These are phyloP conservation scores for Nectriaceae sp. DNA, from an alignment of 2,329 filamentous ascomycete species.

Conservation along the genomic window DNA sequence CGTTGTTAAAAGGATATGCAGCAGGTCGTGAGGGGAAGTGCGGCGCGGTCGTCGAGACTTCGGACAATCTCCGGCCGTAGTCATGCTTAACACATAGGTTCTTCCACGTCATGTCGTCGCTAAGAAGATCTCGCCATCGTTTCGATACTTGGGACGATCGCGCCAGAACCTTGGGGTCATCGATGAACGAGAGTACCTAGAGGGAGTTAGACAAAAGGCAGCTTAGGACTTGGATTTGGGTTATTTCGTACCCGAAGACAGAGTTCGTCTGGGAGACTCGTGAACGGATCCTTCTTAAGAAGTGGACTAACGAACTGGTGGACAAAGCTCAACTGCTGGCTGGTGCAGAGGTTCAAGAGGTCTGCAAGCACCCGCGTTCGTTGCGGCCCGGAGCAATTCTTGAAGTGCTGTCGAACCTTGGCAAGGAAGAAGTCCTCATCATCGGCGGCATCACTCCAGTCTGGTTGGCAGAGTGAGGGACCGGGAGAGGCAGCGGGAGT, in stretches of 20 bases:
- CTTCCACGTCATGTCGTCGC: constrained; percentile 98
- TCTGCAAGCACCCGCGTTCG: constrained; percentile 83
- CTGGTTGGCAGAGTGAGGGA: constrained; percentile 60
- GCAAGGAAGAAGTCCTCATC: constrained; percentile 82
- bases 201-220: not conserved
- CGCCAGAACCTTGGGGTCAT: constrained; percentile 91
- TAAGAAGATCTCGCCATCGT: constrained; percentile 89
- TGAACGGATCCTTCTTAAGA: constrained; percentile 95
- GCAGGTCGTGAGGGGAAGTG: constrained; percentile 32
- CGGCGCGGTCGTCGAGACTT: constrained; percentile 40
- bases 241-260: constrained; percentile 72
- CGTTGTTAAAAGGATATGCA: constrained; percentile 32
- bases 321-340: constrained; percentile 92
- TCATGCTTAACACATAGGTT: constrained; percentile 95
- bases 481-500: constrained; percentile 68
- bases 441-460: constrained; percentile 77
- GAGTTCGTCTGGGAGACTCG: constrained; percentile 86
- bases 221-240: no score
- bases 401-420: constrained; percentile 79
- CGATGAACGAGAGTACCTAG: constrained; percentile 92
- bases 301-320: constrained; percentile 93
- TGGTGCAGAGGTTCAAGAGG: constrained; percentile 90
- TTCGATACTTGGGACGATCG: constrained; percentile 94
- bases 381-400: constrained; percentile 72
- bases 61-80: constrained; percentile 66